phyloP scores from a whole-genome alignment of 768 basidiomycete genomes.

The Pleurotus tuoliensis region DNA sequence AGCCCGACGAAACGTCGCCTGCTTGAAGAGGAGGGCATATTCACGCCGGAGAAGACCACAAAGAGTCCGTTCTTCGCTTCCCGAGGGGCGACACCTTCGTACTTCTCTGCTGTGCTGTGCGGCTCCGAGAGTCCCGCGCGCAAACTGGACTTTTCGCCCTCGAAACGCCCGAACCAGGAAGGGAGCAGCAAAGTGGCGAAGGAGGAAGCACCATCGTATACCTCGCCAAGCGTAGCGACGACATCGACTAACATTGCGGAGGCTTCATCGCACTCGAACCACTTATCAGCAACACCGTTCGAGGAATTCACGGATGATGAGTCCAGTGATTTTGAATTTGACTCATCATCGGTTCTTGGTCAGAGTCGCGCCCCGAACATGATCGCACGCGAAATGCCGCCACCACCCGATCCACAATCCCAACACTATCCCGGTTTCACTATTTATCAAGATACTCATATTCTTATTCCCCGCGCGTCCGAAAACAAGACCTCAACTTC shows the following conservation, averaged over 20 bases:
- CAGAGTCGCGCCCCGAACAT: conserved; percentile 7
- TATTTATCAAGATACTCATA: conserved; percentile 13
- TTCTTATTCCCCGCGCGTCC: conserved; percentile 9
- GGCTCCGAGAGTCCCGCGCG: conserved; percentile 42
- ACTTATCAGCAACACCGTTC: neutral
- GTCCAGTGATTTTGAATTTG: neutral
- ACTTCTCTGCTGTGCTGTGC: conserved; percentile 21
- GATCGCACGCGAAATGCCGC: conserved; percentile 22
- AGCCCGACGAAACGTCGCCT: conserved; percentile 71
- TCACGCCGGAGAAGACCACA: conserved; percentile 31
- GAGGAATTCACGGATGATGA: conserved; percentile 5
- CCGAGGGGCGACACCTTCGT: conserved; percentile 17
- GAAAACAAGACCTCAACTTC: conserved; percentile 9
- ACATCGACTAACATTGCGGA: neutral
- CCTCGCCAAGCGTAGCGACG: conserved; percentile 7
- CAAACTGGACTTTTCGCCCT: conserved; percentile 48
- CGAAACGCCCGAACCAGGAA: conserved; percentile 21
- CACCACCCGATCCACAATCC: conserved; percentile 33
- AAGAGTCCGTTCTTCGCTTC: conserved; percentile 30
- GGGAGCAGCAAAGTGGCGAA: neutral
- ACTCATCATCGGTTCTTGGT: neutral
- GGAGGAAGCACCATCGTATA: conserved; percentile 8
- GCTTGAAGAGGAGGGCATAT: conserved; percentile 49
- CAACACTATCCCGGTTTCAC: conserved; percentile 42
- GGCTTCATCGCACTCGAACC: neutral